Percentiles rank a stretch among this genome's conserved stretches.
Evolutionary conservation across 169 alveolate genomes (phyloP).

Genomic region (Theileria luwenshuni): DNA sequence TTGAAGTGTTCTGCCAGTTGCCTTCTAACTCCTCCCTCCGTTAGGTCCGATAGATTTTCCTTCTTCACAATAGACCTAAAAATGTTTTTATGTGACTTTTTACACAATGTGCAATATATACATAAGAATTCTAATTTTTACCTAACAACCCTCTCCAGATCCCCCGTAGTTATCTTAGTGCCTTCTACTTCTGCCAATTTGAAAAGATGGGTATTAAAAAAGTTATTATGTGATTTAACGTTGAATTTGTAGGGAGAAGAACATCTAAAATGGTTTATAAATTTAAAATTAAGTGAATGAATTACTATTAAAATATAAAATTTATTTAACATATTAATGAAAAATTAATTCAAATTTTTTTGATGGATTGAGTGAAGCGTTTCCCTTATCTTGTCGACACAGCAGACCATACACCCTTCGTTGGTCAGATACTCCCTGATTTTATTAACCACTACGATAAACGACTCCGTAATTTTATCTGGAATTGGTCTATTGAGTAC

Average conservation of each 20-base stretch:
- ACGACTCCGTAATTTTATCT: constrained; percentile 8
- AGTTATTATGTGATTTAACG: not conserved
- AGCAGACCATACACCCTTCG: constrained; percentile 14
- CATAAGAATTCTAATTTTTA: not conserved
- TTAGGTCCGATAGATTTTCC: constrained; percentile 21
- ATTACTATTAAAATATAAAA: no score
- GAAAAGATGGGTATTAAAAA: no score
- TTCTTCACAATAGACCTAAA: constrained; percentile 29
- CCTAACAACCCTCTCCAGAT: not conserved
- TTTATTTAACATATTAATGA: not conserved
- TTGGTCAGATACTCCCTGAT: not conserved
- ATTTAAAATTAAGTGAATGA: no score
- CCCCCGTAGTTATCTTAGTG: not conserved
- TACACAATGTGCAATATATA: not conserved
- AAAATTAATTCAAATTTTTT: not conserved
- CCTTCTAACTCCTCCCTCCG: constrained; percentile 25
- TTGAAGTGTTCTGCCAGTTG: constrained; percentile 9
- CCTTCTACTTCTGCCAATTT: no score
- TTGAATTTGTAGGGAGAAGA: not conserved
- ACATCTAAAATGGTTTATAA: no score
- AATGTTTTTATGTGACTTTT: not conserved
- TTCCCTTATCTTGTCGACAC: constrained; percentile 6
- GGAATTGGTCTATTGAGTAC: constrained; percentile 50
- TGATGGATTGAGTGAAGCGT: not conserved
- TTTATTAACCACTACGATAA: not conserved